These are phyloP conservation scores for Metschnikowia peoriensis DNA, from an alignment of 805 yeast genomes.

Conservation along the genomic window DNA sequence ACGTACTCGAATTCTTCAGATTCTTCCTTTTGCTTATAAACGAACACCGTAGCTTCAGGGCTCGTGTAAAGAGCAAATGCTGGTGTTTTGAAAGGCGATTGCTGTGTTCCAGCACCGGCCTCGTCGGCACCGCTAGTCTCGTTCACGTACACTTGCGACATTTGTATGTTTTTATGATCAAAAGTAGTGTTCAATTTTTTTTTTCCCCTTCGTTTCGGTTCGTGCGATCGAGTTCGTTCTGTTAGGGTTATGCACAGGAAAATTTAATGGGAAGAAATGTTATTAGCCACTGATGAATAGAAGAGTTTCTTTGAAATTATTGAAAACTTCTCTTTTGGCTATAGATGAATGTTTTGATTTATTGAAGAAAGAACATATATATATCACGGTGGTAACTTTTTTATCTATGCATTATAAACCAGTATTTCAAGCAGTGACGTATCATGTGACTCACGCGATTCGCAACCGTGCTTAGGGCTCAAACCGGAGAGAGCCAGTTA, in stretches of 20 bases:
- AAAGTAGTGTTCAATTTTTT: background rate
- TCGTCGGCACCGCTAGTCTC: conserved; percentile 71
- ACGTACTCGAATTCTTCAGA: conserved; percentile 50
- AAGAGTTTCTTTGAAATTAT: too few species aligned
- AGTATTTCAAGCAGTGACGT: background rate
- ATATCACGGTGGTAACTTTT: background rate
- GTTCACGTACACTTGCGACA: conserved; percentile 61
- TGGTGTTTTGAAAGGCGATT: conserved; percentile 72
- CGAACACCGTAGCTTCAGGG: conserved; percentile 56
- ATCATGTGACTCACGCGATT: background rate
- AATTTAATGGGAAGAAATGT: background rate
- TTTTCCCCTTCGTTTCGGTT: background rate
- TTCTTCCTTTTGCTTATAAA: conserved; percentile 61
- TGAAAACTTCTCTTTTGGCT: too few species aligned
- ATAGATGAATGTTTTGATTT: too few species aligned
- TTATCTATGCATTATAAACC: background rate
- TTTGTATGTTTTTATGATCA: conserved; percentile 7
- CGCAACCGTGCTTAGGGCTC: background rate
- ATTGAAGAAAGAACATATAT: background rate
- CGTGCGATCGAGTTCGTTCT: background rate
- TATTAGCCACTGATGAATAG: background rate
- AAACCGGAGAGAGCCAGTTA: background rate
- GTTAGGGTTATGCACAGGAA: conserved; percentile 1
- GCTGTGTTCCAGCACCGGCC: conserved; percentile 61
- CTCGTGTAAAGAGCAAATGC: conserved; percentile 69